These are phyloP conservation scores for Apiotrichum mycotoxinovorans DNA, from an alignment of 1,284 basidiomycete species.

Conservation along the genomic window DNA sequence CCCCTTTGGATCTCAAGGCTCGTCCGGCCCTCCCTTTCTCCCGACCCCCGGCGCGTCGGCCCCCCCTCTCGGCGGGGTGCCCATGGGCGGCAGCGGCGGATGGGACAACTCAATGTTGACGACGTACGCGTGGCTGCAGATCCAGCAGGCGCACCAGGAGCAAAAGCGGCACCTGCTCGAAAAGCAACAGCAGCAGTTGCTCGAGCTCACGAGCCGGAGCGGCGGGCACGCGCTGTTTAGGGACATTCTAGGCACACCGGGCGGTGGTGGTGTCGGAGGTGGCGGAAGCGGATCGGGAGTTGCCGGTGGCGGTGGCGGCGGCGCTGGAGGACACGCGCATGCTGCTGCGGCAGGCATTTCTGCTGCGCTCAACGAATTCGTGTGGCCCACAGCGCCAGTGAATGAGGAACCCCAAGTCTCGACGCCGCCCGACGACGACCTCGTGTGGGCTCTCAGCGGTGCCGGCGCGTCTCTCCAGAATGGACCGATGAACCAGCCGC, in stretches of 20 bases:
- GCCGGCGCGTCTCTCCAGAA: not conserved
- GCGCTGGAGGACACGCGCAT: not conserved
- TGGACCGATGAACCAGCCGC: not conserved
- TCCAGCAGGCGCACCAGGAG: slow-evolving; percentile 46
- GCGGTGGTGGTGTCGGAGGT: not conserved
- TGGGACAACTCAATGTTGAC: slow-evolving; percentile 39
- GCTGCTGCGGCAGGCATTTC: not conserved
- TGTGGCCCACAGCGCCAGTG: slow-evolving; percentile 17
- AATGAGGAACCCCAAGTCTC: slow-evolving; percentile 1
- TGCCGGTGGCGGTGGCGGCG: not conserved
- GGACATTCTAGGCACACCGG: slow-evolving; percentile 16
- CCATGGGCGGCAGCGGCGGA: slow-evolving; percentile 14
- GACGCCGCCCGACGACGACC: slow-evolving; percentile 19
- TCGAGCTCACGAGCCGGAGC: slow-evolving; percentile 25
- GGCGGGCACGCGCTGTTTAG: slow-evolving; percentile 12
- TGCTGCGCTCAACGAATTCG: slow-evolving; percentile 12
- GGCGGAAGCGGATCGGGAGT: no score
- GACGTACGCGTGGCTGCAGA: slow-evolving; percentile 45
- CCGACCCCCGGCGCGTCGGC: not conserved
- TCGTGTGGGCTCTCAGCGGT: slow-evolving; percentile 18
- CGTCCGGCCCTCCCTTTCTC: slow-evolving; percentile 3
- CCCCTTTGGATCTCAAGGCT: slow-evolving; percentile 1
- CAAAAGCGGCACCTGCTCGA: slow-evolving; percentile 43
- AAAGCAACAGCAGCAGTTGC: slow-evolving; percentile 42
- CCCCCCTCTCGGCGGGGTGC: not conserved